A percentile compares a stretch with the other conserved stretches of the same genome.
Evolutionary conservation across 2,329 filamentous ascomycete genomes (phyloP).

Genomic region (Lasiodiplodia theobromae): DNA sequence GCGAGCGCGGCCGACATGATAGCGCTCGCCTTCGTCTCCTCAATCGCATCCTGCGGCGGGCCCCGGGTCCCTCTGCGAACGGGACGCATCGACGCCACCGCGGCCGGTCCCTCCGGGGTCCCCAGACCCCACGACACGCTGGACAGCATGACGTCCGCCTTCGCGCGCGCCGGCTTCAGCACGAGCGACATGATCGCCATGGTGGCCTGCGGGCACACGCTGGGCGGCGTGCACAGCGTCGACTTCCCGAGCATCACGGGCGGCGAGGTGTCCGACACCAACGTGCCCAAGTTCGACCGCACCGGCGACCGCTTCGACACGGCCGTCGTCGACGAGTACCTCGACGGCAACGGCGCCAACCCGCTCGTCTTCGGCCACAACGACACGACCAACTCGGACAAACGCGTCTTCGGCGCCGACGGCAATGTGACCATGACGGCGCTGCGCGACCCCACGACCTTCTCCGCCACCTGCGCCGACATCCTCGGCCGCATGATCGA

Average conservation of each 20-base stretch:
- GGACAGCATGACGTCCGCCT: neutral
- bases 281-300: slow-evolving; percentile 16
- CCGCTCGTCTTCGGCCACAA: slow-evolving; percentile 19
- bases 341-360: slow-evolving; percentile 8
- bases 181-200: slow-evolving; percentile 21
- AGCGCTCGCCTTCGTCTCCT: neutral
- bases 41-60: neutral
- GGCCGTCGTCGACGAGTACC: slow-evolving; percentile 9
- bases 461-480: neutral
- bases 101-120: neutral
- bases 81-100: slow-evolving; percentile 11
- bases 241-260: slow-evolving; percentile 11
- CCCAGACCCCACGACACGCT: slow-evolving; percentile 1
- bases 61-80: slow-evolving; percentile 1
- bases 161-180: slow-evolving; percentile 9
- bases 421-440: slow-evolving; percentile 17
- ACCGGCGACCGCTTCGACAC: slow-evolving; percentile 7
- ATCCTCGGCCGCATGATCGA: slow-evolving; percentile 23
- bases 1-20: slow-evolving; percentile 10
- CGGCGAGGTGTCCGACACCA: neutral
- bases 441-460: neutral
- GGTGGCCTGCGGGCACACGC: slow-evolving; percentile 17
- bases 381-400: slow-evolving; percentile 26
- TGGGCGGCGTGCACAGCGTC: slow-evolving; percentile 23
- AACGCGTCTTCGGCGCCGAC: slow-evolving; percentile 22